Evolutionary conservation across 208 protist species (phyloP).

Genomic region (Acanthamoeba sp.): DNA sequence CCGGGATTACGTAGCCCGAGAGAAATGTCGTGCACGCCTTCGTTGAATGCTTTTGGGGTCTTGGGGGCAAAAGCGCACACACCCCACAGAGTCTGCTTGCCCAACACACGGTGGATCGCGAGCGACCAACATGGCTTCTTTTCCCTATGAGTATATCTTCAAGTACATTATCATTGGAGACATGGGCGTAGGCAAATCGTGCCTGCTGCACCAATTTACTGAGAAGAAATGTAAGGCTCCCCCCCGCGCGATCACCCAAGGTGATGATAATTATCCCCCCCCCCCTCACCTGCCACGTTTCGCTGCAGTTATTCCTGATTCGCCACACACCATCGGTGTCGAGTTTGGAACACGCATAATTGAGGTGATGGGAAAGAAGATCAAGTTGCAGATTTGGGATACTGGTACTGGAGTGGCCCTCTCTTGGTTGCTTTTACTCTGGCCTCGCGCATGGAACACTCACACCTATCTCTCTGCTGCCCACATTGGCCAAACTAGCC

Average conservation of each 20-base stretch:
- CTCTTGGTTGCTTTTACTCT: too few species aligned
- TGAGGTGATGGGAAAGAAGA: slow-evolving; percentile 94
- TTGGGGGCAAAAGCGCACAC: not conserved
- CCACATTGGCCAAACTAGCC: slow-evolving; percentile 78
- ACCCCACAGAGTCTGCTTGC: not conserved
- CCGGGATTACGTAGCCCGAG: not conserved
- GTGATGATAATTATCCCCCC: not conserved
- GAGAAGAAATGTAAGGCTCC: slow-evolving; percentile 95
- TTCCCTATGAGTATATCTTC: slow-evolving; percentile 95
- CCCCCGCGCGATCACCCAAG: not conserved
- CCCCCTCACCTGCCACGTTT: too few species aligned
- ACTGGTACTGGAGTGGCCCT: slow-evolving; percentile 88
- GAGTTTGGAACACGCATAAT: slow-evolving; percentile 98
- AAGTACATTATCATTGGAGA: slow-evolving; percentile 99
- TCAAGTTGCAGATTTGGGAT: slow-evolving; percentile 99
- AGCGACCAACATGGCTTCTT: not conserved
- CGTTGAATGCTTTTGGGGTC: not conserved
- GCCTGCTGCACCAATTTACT: slow-evolving; percentile 98
- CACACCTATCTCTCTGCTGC: too few species aligned
- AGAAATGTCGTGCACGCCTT: slow-evolving; percentile 10
- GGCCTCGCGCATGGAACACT: too few species aligned
- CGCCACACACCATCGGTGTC: slow-evolving; percentile 98
- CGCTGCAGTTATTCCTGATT: slow-evolving; percentile 92
- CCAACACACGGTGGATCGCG: not conserved
- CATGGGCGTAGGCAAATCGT: slow-evolving; percentile 98